Conservation (phyloP, 2,329 filamentous ascomycete species). For the Pezicula neosporulosa region DNA sequence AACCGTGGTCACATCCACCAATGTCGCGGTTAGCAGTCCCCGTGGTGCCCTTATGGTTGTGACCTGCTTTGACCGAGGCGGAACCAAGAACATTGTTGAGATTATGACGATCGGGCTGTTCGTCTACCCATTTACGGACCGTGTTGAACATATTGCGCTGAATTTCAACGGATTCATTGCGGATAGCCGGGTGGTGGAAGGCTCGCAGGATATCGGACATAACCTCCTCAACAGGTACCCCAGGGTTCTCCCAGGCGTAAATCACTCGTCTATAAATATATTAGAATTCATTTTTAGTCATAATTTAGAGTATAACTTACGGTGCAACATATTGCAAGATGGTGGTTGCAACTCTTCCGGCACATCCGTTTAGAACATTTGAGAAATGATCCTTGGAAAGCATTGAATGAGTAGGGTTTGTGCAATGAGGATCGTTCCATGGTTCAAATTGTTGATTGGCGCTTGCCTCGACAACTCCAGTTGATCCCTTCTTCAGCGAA, state of each 20-base stretch:
- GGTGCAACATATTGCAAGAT: slow-evolving; percentile 86
- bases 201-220: slow-evolving; percentile 75
- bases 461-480: slow-evolving; percentile 63
- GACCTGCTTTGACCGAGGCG: slow-evolving; percentile 76
- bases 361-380: slow-evolving; percentile 73
- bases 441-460: slow-evolving; percentile 74
- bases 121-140: slow-evolving; percentile 76
- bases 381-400: slow-evolving; percentile 83
- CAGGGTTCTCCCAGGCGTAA: slow-evolving; percentile 89
- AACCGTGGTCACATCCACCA: slow-evolving; percentile 25
- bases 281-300: slow-evolving; percentile 17
- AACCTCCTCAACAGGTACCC: slow-evolving; percentile 79
- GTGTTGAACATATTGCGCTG: slow-evolving; percentile 87
- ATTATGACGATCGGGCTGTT: slow-evolving; percentile 61
- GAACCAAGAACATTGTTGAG: slow-evolving; percentile 77
- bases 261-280: slow-evolving; percentile 61
- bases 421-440: slow-evolving; percentile 72
- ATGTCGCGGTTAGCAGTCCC: slow-evolving; percentile 27
- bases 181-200: slow-evolving; percentile 87
- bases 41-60: slow-evolving; percentile 64
- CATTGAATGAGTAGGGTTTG: slow-evolving; percentile 79
- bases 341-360: slow-evolving; percentile 68
- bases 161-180: slow-evolving; percentile 72
- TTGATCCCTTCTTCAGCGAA: slow-evolving; percentile 80
- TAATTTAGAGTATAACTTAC: slow-evolving; percentile 51